These are phyloP conservation scores for Lachancea dasiensis DNA, from an alignment of 805 yeast genomes.

Conservation along the genomic window DNA sequence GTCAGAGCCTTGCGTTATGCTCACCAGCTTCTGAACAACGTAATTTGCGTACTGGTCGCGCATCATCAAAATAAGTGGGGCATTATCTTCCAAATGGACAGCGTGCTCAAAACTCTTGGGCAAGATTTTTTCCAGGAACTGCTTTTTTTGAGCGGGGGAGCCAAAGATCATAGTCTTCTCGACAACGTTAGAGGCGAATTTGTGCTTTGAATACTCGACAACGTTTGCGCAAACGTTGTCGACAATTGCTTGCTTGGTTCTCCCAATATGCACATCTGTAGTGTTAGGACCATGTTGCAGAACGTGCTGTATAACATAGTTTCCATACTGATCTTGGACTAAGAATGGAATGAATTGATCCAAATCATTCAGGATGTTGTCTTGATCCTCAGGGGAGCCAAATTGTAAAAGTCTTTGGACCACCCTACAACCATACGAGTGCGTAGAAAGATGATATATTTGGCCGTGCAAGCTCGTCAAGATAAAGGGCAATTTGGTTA, in stretches of 20 bases:
- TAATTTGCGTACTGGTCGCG: constrained; percentile 97
- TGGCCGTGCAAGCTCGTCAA: constrained; percentile 61
- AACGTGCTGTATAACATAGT: constrained; percentile 94
- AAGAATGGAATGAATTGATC: constrained; percentile 65
- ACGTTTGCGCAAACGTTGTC: constrained; percentile 64
- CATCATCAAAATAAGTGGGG: constrained; percentile 86
- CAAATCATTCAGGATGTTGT: constrained; percentile 61
- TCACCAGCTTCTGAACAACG: constrained; percentile 91
- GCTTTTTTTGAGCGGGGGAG: constrained; percentile 50
- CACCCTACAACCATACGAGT: constrained; percentile 97
- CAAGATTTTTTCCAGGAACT: constrained; percentile 62
- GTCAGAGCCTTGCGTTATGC: constrained; percentile 64
- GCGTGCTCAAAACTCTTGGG: constrained; percentile 42
- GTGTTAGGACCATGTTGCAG: constrained; percentile 66
- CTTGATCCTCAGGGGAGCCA: constrained; percentile 60
- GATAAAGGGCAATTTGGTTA: constrained; percentile 61
- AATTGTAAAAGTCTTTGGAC: constrained; percentile 87
- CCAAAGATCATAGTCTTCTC: constrained; percentile 87
- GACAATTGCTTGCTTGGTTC: constrained; percentile 41
- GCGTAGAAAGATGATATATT: constrained; percentile 82
- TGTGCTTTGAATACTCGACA: constrained; percentile 85
- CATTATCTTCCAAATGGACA: constrained; percentile 50
- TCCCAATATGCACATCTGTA: constrained; percentile 16
- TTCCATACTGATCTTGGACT: constrained; percentile 95
- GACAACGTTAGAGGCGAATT: constrained; percentile 95